Evolutionary conservation across 2,329 filamentous ascomycete genomes (phyloP), one percentile per base, ranked within the genome.

Genomic region (Ascochyta lentis): DNA sequence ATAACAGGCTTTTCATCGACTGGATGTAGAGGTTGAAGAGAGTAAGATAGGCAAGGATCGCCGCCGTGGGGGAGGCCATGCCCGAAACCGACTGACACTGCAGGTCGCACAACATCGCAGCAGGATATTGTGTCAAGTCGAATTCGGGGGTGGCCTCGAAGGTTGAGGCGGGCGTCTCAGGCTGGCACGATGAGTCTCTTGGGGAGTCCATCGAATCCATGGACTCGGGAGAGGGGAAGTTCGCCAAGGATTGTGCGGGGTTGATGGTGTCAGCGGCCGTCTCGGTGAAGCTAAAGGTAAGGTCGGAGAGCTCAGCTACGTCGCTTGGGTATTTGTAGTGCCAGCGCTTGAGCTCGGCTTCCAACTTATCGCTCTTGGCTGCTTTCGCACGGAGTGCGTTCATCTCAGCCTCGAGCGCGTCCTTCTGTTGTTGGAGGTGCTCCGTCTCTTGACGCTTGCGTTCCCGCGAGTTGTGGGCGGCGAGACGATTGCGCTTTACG

Each of bases 61-160:
- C 62, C 63, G 66, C 63, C 58, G 62, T 65, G 15, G 54, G 64
- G 48, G 67, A 65, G 58, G 64, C 66, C 63, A 65, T 57, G 61
- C 56, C 59, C 64, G 72, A 72, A 65, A 81, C 86, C 89, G 90
- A 94, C 89, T 87, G 95, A 98, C 95, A 99, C 95, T 90, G 95
- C 95, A 96, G 95, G 95, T 96, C 95, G 80, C 89, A 98, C 95
- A 98, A 97, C 94, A 97, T 89, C 93, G 86, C 95, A 85, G 95
- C 95, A 98, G 95, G 93, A 96, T 96, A 93, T 97, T 97, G 95
- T 97, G 93, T 95, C 95, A 86, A 81, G 85, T 96, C 91, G 87
- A 90, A 84, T 80, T 89, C 85, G 81, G 80, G 64, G 41, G 65
- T 76, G 76, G 78, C 77, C 70, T 78, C 75, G 52, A 67, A 67